These are phyloP conservation scores for Ephemerocybe angulata DNA, from an alignment of 768 basidiomycete species.

Conservation along the genomic window DNA sequence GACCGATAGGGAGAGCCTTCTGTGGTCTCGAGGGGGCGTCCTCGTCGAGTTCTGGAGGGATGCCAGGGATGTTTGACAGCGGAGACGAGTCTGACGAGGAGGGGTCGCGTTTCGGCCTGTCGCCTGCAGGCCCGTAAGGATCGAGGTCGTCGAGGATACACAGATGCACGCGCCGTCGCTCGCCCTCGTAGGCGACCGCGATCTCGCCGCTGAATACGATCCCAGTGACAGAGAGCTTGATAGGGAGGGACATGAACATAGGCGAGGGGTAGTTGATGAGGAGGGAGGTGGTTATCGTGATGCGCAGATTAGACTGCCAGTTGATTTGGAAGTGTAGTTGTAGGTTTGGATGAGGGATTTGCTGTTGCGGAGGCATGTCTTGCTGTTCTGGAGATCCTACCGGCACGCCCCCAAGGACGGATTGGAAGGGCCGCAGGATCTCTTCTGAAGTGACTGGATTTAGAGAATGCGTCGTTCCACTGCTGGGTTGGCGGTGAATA, in stretches of 20 bases:
- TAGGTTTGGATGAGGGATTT: conserved; percentile 59
- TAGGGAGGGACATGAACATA: conserved; percentile 95
- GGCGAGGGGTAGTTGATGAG: conserved; percentile 96
- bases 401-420: conserved; percentile 11
- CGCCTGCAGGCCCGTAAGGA: conserved; percentile 73
- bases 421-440: conserved; percentile 20
- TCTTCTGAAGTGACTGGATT: conserved; percentile 12
- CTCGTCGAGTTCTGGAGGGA: conserved; percentile 64
- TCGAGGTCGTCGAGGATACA: conserved; percentile 88
- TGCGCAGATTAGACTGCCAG: conserved; percentile 84
- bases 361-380: conserved; percentile 22
- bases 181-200: conserved; percentile 88
- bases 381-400: conserved; percentile 19
- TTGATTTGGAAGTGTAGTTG: conserved; percentile 84
- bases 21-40: conserved; percentile 44
- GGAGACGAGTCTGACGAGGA: conserved; percentile 2
- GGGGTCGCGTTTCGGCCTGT: conserved; percentile 45
- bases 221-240: conserved; percentile 89
- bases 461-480: not conserved
- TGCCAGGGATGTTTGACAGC: conserved; percentile 34
- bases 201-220: conserved; percentile 84
- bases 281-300: conserved; percentile 88
- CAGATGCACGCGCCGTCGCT: conserved; percentile 75
- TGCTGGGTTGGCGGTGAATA: conserved; percentile 8
- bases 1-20: conserved; percentile 76